Base-by-base conservation (phyloP, 2,329 filamentous ascomycete genomes). In the Neofusicoccum cordaticola region DNA sequence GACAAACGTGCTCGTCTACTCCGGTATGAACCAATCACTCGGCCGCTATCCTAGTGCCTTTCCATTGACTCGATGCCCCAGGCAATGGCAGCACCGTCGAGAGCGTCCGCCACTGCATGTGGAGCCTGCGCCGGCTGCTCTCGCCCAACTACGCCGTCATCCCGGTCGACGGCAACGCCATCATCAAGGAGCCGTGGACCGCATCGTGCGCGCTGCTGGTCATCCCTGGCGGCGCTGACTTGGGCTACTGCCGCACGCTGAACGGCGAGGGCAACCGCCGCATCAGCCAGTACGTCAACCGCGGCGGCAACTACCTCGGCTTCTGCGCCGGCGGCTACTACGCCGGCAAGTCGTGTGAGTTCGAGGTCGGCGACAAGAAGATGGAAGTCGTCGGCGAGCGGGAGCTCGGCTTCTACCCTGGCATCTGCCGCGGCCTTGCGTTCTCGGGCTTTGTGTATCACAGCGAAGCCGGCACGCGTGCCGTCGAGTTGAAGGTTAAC, bases 281-380 rank as follows among this genome's bases (percentile, higher is more conserved):
- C 68, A 97, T 99, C 75, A 82, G 84, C 63, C 89, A 94, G 69
- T 99, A 90, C 72, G 92, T 99, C 57, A 90, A 92, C 66, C 84
- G 86, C 35, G 95, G 95, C 34, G 95, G 95, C 15, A 83, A 86
- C 0, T 99, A 95, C 73, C 84, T 99, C 1, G 95, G 95, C 0
- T 89, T 99, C 71, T 99, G 95, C 74, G 95, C 95, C 2, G 95
- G 95, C 4, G 95, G 90, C 11, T 99, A 99, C 79, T 99, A 97
- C 72, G 95, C 90, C 22, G 88, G 85, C 69, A 82, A 84, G 44
- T 84, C 83, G 67, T 97, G 94, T 74, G 95, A 99, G 75, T 99
- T 98, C 68, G 94, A 98, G 78, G 88, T 95, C 12, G 92, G 93
- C 2, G 88, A 95, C 73, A 85, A 84, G 69, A 84, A 85, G 1